A percentile compares a stretch with the other conserved stretches of the same genome.
Conservation (phyloP, 768 basidiomycete species). For the Tylopilus felleus region DNA sequence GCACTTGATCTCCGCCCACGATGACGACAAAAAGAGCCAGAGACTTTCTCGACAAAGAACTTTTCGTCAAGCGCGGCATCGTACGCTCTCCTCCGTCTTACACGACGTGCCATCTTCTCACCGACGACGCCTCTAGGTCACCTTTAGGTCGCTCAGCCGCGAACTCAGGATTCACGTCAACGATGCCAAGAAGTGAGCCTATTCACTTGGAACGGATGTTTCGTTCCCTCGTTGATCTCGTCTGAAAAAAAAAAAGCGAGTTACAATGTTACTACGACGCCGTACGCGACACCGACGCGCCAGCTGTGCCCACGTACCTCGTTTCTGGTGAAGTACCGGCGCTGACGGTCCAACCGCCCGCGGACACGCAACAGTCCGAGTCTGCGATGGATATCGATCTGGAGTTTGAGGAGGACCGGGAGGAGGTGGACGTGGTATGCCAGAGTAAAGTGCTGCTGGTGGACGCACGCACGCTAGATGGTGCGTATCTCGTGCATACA, state of each 20-base stretch:
- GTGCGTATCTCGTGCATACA: conserved; percentile 36
- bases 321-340: conserved; percentile 52
- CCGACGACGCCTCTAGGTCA: conserved; percentile 49
- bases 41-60: conserved; percentile 46
- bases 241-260: conserved; percentile 42
- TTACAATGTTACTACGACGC: conserved; percentile 56
- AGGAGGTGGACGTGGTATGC: conserved; percentile 42
- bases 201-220: neutral
- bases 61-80: conserved; percentile 42
- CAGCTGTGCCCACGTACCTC: conserved; percentile 61
- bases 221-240: neutral
- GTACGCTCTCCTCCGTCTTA: conserved; percentile 27
- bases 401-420: conserved; percentile 39
- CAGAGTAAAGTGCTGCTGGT: conserved; percentile 55
- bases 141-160: conserved; percentile 73
- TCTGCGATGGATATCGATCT: conserved; percentile 32
- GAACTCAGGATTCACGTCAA: conserved; percentile 72
- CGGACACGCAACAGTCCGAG: conserved; percentile 5
- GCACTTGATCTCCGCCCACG: conserved; percentile 4
- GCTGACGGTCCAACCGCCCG: conserved; percentile 7
- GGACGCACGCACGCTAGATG: conserved; percentile 59
- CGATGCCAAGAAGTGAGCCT: conserved; percentile 64
- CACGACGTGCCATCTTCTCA: neutral
- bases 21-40: conserved; percentile 31
- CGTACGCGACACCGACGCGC: conserved; percentile 32